Evolutionary conservation across 176 grass and related monocot species (phyloP).

Genomic region (Carex scoparia): DNA sequence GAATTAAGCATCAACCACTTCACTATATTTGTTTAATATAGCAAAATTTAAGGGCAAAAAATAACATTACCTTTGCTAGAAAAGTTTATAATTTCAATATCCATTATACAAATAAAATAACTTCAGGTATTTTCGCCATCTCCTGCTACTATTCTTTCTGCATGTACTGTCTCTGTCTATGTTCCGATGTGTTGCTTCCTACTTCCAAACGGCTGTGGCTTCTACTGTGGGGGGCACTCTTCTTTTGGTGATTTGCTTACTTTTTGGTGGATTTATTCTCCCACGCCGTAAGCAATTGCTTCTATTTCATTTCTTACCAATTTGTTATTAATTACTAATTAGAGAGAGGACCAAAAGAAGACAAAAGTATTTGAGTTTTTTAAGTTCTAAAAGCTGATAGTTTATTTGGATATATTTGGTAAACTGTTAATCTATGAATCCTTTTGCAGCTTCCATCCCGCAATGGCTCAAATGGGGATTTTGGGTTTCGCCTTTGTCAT

Average conservation of each 20-base stretch:
- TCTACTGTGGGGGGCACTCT: conserved; percentile 29
- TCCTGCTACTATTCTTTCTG: conserved; percentile 51
- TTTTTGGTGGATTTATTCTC: conserved; percentile 75
- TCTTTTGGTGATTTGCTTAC: conserved; percentile 26
- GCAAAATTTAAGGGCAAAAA: background rate
- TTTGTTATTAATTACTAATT: background rate
- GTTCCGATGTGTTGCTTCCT: conserved; percentile 56
- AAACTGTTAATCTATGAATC: background rate
- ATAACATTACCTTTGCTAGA: background rate
- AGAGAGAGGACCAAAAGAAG: background rate
- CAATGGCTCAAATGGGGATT: conserved; percentile 88
- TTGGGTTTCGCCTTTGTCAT: conserved; percentile 78
- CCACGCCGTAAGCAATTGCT: conserved; percentile 41
- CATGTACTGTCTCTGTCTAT: conserved; percentile 47
- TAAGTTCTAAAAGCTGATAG: background rate
- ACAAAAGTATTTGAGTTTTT: background rate
- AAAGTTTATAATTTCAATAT: background rate
- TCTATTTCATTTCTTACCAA: conserved; percentile 14
- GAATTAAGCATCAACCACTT: background rate
- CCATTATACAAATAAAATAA: background rate
- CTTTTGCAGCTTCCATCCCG: conserved; percentile 53
- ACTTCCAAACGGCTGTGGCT: conserved; percentile 40
- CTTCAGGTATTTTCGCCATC: conserved; percentile 55
- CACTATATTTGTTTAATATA: conserved; percentile 15
- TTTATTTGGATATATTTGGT: background rate